Evolutionary conservation across 2,329 filamentous ascomycete genomes (phyloP).

Genomic region (Paraphaeosphaeria minitans): DNA sequence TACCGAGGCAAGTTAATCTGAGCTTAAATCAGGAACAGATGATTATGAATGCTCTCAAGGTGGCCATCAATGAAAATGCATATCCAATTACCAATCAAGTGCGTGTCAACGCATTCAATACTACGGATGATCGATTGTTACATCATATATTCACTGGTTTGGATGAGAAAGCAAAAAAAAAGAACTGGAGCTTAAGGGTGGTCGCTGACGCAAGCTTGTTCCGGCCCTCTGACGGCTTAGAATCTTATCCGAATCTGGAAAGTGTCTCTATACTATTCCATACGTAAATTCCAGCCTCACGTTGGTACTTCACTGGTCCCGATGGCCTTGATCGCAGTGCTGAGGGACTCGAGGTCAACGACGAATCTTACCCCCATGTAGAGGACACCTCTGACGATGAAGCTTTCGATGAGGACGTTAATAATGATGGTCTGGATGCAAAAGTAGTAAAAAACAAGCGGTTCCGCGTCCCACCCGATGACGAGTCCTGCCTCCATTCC

Average conservation of each 20-base stretch:
- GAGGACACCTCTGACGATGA: slow-evolving; percentile 5
- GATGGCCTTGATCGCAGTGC: neutral
- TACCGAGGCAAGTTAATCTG: too few relatives aligned
- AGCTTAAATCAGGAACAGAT: too few relatives aligned
- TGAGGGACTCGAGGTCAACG: neutral
- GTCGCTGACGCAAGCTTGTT: slow-evolving; percentile 1
- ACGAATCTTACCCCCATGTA: slow-evolving; percentile 1
- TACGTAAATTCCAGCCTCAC: slow-evolving; percentile 8
- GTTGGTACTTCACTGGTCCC: slow-evolving; percentile 16
- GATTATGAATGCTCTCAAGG: too few relatives aligned
- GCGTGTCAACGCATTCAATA: too few relatives aligned
- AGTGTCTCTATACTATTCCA: slow-evolving; percentile 9
- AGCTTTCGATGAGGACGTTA: neutral
- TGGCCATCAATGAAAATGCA: too few relatives aligned
- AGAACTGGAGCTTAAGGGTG: slow-evolving; percentile 3
- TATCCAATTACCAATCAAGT: too few relatives aligned
- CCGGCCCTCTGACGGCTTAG: neutral
- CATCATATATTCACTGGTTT: too few relatives aligned
- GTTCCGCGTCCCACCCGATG: slow-evolving; percentile 3
- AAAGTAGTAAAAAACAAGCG: neutral
- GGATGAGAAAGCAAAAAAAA: too few relatives aligned
- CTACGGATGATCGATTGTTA: too few relatives aligned
- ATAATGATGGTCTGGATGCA: neutral
- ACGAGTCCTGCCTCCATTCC: slow-evolving; percentile 4
- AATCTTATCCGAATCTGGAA: slow-evolving; percentile 12